Evolutionary conservation across 2,329 filamentous ascomycete genomes (phyloP), one percentile per base, ranked within the genome.

Genomic region (Sporothrix pseudoabietina): DNA sequence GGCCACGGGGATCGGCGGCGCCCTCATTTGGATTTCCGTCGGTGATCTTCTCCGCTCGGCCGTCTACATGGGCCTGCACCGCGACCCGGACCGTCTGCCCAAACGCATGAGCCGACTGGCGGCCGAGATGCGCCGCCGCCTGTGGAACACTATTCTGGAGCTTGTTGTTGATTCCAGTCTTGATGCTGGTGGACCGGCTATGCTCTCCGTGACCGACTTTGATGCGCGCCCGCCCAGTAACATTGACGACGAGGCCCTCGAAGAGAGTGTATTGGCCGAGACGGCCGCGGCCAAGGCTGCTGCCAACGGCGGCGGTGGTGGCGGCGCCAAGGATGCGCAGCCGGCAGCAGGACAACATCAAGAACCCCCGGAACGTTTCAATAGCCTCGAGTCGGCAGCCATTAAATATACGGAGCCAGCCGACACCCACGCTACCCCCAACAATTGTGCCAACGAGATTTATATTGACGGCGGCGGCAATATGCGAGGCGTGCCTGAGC

Each of bases 121-220:
- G 12, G 78, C 81, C 0, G 86, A 88, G 78, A 85, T 87, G 80
- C 82, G 84, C 1, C 80, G 85, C 8, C 80, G 86, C 6, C 73
- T 88, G 2, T 88, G 86, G 86, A 85, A 85, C 59, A 86, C 86
- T 0, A 82, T 87, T 16, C 75, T 87, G 0, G 87, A 88, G 76
- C 65, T 88, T 0, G 76, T 78, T 0, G 72, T 87, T 0, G 82
- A 83, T 30, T 80, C 84, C 0, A 84, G 84, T 61, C 74, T 88
- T 44, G 78, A 78, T 10, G 82, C 83, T 0, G 86, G 86, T 0
- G 84, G 82, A 0, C 80, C 85, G 3, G 82, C 84, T 0, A 77
- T 87, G 26, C 77, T 88, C 0, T 81, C 79, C 2, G 72, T 83
- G 0, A 76, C 79, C 1, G 84, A 86, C 44, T 88, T 86, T 73